Percentiles rank a stretch among this genome's conserved stretches.
phyloP scores from a whole-genome alignment of 179 eudicot genomes.

The Spinacia oleracea region DNA sequence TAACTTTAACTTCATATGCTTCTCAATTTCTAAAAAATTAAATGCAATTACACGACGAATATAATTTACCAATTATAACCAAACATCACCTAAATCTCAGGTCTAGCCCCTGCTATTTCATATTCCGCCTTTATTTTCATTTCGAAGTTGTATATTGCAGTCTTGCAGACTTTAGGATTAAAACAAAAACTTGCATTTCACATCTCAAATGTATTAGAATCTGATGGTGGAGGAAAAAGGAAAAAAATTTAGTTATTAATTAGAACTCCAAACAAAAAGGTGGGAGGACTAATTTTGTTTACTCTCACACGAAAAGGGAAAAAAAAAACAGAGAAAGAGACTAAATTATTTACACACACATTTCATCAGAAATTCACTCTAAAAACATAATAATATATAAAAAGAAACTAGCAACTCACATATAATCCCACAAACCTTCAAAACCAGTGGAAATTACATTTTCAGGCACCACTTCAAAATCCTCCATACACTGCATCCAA shows the following conservation, averaged over 20 bases:
- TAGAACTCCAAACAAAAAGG: constrained; percentile 22
- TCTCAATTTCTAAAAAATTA: too few species aligned
- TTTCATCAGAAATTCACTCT: constrained; percentile 12
- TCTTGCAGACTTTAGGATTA: too few species aligned
- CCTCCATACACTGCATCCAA: constrained; percentile 29
- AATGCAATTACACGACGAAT: too few species aligned
- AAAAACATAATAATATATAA: constrained; percentile 1
- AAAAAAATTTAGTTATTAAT: not conserved
- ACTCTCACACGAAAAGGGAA: not conserved
- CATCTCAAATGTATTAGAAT: not conserved
- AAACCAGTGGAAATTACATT: constrained; percentile 18
- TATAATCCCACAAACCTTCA: constrained; percentile 35
- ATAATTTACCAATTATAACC: too few species aligned
- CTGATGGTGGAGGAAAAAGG: not conserved
- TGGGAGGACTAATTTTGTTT: not conserved
- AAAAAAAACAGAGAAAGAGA: not conserved
- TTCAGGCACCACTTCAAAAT: constrained; percentile 31
- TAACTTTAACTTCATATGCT: too few species aligned
- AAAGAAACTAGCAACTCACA: not conserved
- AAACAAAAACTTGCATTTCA: not conserved
- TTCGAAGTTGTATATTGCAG: too few species aligned
- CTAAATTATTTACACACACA: constrained; percentile 9
- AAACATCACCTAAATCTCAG: too few species aligned
- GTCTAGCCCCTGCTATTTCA: too few species aligned
- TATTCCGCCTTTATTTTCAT: too few species aligned